Evolutionary conservation across 2,329 filamentous ascomycete species (phyloP), one percentile per base, ranked within the genome.

Genomic region (Elsinoe australis): DNA sequence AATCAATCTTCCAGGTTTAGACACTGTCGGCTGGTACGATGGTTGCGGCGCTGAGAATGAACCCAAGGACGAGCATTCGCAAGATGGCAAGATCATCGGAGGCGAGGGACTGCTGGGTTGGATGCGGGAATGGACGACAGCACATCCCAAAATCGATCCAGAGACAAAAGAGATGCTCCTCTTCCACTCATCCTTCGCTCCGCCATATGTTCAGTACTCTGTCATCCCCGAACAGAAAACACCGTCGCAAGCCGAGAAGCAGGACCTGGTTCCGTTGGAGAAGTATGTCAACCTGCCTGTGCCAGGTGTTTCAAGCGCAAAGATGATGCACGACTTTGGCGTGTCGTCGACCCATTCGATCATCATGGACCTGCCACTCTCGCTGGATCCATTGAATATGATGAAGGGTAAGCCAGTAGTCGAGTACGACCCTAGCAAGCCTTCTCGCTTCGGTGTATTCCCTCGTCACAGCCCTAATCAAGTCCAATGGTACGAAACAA

Each of bases 301-400:
- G 0, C 74, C 79, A 0, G 80, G 81, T 0, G 70, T 85, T 19
- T 67, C 68, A 3, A 75, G 75, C 1, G 76, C 80, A 1, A 84
- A 82, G 59, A 82, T 86, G 74, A 86, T 86, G 80, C 83, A 86
- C 58, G 82, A 86, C 59, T 86, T 85, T 62, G 82, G 82, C 10
- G 81, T 82, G 1, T 83, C 81, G 1, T 70, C 65, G 4, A 61
- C 59, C 4, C 73, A 84, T 56, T 83, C 81, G 0, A 65, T 85
- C 29, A 83, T 86, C 49, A 73, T 86, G 64, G 82, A 87, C 56
- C 67, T 85, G 7, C 83, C 83, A 0, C 67, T 86, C 0, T 78
- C 76, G 0, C 66, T 86, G 1, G 76, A 84, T 51, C 80, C 81
- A 0, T 59, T 78, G 32, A 83, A 83, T 50, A 67, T 80, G 21